Conservation (phyloP, 2,329 filamentous ascomycete genomes). For the Podosphaera xanthii region DNA sequence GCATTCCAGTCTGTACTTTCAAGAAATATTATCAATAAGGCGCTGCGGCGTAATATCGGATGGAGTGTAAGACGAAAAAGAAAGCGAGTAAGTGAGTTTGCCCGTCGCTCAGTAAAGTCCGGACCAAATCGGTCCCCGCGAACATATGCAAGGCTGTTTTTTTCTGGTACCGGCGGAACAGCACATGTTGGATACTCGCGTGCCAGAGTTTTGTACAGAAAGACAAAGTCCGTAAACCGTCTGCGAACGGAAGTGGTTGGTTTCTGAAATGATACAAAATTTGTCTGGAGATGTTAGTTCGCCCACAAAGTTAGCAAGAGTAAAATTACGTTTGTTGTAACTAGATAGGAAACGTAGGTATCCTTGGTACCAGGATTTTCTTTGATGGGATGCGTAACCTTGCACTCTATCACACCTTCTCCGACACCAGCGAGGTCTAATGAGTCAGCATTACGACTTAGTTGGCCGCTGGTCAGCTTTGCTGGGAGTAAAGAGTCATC, state of each 20-base stretch:
- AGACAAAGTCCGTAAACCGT: slow-evolving; percentile 94
- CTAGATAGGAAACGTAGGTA: slow-evolving; percentile 84
- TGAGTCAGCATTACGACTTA: slow-evolving; percentile 16
- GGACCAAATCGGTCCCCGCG: slow-evolving; percentile 83
- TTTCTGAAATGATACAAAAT: slow-evolving; percentile 81
- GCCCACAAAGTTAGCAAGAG: neutral
- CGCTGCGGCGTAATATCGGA: slow-evolving; percentile 63
- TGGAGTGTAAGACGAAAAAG: slow-evolving; percentile 69
- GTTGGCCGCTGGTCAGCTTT: slow-evolving; percentile 10
- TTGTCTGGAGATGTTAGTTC: slow-evolving; percentile 34
- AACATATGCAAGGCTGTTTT: slow-evolving; percentile 98
- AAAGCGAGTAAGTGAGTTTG: slow-evolving; percentile 80
- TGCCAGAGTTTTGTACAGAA: slow-evolving; percentile 74
- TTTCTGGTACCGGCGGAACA: slow-evolving; percentile 85
- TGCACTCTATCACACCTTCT: slow-evolving; percentile 59
- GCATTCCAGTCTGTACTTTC: slow-evolving; percentile 93
- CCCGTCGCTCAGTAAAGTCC: slow-evolving; percentile 76
- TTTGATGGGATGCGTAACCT: slow-evolving; percentile 64
- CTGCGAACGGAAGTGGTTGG: slow-evolving; percentile 58
- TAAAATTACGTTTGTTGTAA: slow-evolving; percentile 57
- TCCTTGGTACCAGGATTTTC: slow-evolving; percentile 95
- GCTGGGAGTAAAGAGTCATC: neutral
- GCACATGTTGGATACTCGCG: slow-evolving; percentile 80
- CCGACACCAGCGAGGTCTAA: slow-evolving; percentile 39
- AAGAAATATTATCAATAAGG: slow-evolving; percentile 70